Evolutionary conservation across 768 basidiomycete genomes (phyloP).

Genomic region (Podaxis rugospora): DNA sequence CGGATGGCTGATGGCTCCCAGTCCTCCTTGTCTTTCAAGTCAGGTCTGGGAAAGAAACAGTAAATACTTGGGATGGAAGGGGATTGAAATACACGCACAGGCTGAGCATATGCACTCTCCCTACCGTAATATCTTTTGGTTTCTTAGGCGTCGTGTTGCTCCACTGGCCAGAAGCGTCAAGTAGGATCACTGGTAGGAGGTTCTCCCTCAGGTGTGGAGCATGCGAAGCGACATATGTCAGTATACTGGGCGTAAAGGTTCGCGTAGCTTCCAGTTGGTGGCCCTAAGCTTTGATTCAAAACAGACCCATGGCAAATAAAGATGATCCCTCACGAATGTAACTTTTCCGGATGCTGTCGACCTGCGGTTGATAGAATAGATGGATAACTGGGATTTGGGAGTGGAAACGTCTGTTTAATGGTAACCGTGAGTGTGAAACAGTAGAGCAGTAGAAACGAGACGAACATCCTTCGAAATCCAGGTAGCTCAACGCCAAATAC

Average conservation of each 20-base stretch:
- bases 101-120: conserved; percentile 45
- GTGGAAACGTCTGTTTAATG: conserved; percentile 26
- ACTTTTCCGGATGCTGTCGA: background rate
- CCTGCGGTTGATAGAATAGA: conserved; percentile 5
- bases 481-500: conserved; percentile 46
- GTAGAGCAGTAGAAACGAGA: background rate
- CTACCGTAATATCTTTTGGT: conserved; percentile 38
- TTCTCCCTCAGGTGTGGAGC: conserved; percentile 19
- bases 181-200: conserved; percentile 26
- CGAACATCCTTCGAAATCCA: conserved; percentile 65
- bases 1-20: conserved; percentile 49
- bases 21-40: conserved; percentile 42
- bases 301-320: background rate
- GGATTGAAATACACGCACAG: conserved; percentile 35
- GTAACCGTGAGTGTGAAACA: conserved; percentile 1
- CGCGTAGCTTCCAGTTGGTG: conserved; percentile 30
- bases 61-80: background rate
- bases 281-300: conserved; percentile 21
- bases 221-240: conserved; percentile 38
- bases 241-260: conserved; percentile 37
- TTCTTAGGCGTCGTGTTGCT: conserved; percentile 21
- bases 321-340: background rate
- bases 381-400: conserved; percentile 32
- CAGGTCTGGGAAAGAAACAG: conserved; percentile 34
- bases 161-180: conserved; percentile 41